Evolutionary conservation across 768 basidiomycete genomes (phyloP).

Genomic region (Lactarius psammicola): DNA sequence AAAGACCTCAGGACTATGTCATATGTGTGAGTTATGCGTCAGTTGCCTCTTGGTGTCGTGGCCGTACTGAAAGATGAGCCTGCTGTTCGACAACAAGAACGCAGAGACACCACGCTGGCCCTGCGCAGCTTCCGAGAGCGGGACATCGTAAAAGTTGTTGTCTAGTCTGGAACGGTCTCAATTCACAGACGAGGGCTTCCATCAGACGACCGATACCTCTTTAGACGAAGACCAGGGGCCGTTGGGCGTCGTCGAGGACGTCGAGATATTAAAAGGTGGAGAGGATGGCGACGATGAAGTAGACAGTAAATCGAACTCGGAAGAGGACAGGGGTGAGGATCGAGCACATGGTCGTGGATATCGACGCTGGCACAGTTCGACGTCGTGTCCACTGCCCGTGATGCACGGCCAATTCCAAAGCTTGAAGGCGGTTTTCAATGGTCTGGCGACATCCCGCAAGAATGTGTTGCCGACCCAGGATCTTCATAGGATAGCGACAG

Average conservation of each 20-base stretch:
- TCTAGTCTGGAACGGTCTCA: conserved; percentile 85
- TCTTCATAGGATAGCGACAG: conserved; percentile 51
- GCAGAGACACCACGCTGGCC: conserved; percentile 75
- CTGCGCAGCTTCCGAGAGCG: conserved; percentile 82
- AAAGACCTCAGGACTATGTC: conserved; percentile 88
- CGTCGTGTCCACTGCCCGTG: not conserved
- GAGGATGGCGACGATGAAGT: conserved; percentile 24
- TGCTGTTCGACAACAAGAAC: conserved; percentile 87
- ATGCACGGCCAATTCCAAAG: conserved; percentile 41
- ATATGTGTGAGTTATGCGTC: conserved; percentile 77
- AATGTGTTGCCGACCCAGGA: conserved; percentile 43
- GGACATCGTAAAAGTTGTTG: conserved; percentile 77
- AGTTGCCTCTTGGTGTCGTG: not conserved
- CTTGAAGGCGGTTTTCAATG: conserved; percentile 70
- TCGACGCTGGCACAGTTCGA: conserved; percentile 32
- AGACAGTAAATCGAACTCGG: conserved; percentile 23
- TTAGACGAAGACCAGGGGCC: too few species aligned
- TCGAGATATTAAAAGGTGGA: conserved; percentile 34
- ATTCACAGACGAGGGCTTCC: conserved; percentile 67
- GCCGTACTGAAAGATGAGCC: conserved; percentile 6
- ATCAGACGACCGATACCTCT: too few species aligned
- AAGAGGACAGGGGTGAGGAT: conserved; percentile 24
- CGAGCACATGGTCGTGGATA: conserved; percentile 46
- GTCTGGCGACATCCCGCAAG: conserved; percentile 44
- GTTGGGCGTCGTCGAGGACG: conserved; percentile 37